Evolutionary conservation across 1,284 basidiomycete species (phyloP).

Genomic region (Schizophyllum commune): DNA sequence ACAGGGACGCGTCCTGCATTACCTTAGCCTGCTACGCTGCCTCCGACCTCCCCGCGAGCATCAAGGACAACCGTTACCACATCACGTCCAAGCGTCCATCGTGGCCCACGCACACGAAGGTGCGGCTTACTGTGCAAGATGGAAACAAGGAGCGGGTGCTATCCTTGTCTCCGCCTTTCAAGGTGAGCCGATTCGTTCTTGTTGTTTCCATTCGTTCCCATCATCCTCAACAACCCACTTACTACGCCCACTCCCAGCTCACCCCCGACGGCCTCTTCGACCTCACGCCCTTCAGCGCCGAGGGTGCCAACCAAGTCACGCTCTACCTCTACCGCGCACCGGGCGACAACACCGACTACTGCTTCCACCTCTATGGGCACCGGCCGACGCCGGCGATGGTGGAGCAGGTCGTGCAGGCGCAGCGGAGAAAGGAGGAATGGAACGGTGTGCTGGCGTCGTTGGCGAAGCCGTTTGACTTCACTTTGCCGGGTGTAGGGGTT

Average conservation of each 20-base stretch:
- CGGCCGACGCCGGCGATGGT: neutral
- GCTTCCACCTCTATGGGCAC: neutral
- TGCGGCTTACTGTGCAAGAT: neutral
- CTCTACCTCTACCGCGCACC: neutral
- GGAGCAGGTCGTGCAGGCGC: neutral
- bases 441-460: neutral
- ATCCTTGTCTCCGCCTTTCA: no score
- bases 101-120: neutral
- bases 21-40: neutral
- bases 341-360: neutral
- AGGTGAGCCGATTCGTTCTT: no score
- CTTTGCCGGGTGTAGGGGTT: no score
- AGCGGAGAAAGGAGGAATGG: neutral
- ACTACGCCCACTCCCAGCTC: neutral
- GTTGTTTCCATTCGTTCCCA: no score
- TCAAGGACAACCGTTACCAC: neutral
- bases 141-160: neutral
- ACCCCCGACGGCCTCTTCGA: neutral
- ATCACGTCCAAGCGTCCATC: neutral
- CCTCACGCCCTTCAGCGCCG: neutral
- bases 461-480: neutral
- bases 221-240: no score
- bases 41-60: neutral
- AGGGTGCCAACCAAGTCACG: neutral
- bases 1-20: neutral